A percentile compares a stretch with the other conserved stretches of the same genome.
Conservation (phyloP, 169 alveolate genomes). For the Plasmodium vivax region DNA sequence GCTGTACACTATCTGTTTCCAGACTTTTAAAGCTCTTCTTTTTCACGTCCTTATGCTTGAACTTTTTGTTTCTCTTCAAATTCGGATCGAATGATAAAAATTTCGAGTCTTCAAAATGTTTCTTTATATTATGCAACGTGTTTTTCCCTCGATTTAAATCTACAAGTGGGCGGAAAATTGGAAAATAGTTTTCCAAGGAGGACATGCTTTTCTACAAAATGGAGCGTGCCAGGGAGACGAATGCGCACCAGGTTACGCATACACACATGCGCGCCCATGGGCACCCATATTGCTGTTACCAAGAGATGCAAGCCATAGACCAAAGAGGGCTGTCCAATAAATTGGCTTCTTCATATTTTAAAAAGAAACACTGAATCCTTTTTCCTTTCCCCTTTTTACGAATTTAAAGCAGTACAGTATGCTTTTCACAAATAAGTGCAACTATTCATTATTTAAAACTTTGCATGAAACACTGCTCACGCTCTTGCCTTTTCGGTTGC, state of each 20-base stretch:
- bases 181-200: neutral
- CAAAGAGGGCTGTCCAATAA: constrained; percentile 1
- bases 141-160: constrained; percentile 6
- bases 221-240: neutral
- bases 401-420: neutral
- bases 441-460: neutral
- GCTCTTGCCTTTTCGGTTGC: neutral
- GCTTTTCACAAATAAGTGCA: neutral
- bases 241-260: neutral
- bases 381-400: neutral
- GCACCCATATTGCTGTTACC: neutral
- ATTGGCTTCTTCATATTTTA: constrained; percentile 8
- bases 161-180: neutral
- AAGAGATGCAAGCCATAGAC: neutral
- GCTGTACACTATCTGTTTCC: neutral
- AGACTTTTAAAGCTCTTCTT: neutral
- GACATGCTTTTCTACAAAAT: neutral
- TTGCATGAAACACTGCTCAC: neutral
- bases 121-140: neutral
- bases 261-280: neutral
- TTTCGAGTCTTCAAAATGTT: neutral
- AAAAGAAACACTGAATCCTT: neutral
- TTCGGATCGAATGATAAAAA: neutral
- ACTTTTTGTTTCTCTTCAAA: constrained; percentile 7
- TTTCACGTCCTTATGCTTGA: neutral